Percentiles rank a stretch among this genome's conserved stretches.
phyloP scores from a whole-genome alignment of 345 rosid genomes.

The Linum trigynum region DNA sequence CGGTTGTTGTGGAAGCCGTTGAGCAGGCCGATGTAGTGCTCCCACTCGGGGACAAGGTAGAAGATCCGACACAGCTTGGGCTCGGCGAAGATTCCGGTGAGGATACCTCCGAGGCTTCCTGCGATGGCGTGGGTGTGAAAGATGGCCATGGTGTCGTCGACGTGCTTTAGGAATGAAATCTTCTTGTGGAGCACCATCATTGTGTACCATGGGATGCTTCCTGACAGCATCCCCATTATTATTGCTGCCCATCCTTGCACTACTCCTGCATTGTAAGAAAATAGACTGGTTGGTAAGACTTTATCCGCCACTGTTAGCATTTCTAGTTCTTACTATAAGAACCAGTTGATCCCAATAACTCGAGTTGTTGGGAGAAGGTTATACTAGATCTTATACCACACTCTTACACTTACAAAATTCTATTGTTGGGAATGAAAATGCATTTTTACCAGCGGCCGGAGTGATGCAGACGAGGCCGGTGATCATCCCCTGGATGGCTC shows the following conservation, averaged over 20 bases:
- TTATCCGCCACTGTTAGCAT: too few relatives aligned
- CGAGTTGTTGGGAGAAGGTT: too few relatives aligned
- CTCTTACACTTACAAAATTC: too few relatives aligned
- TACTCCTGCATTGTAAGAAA: neutral
- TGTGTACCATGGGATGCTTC: constrained; percentile 40
- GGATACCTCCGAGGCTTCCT: constrained; percentile 33
- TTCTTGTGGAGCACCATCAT: constrained; percentile 36
- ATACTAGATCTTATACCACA: too few relatives aligned
- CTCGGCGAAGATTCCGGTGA: constrained; percentile 29
- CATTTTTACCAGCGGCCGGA: constrained; percentile 25
- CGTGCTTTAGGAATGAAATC: constrained; percentile 22
- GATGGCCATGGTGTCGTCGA: constrained; percentile 36
- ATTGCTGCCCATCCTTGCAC: constrained; percentile 47
- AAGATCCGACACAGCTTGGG: constrained; percentile 30
- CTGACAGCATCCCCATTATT: constrained; percentile 30
- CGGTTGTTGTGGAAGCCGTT: neutral
- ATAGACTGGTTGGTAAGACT: too few relatives aligned
- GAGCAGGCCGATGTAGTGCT: constrained; percentile 1
- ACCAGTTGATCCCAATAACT: too few relatives aligned
- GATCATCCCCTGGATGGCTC: constrained; percentile 36
- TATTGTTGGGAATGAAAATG: neutral
- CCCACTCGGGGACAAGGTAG: neutral
- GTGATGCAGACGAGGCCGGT: constrained; percentile 41
- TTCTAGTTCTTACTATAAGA: too few relatives aligned
- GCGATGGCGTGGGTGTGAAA: constrained; percentile 40